These are phyloP conservation scores for Hypoxylon fuscum DNA, from an alignment of 495 filamentous ascomycete genomes.

Conservation along the genomic window DNA sequence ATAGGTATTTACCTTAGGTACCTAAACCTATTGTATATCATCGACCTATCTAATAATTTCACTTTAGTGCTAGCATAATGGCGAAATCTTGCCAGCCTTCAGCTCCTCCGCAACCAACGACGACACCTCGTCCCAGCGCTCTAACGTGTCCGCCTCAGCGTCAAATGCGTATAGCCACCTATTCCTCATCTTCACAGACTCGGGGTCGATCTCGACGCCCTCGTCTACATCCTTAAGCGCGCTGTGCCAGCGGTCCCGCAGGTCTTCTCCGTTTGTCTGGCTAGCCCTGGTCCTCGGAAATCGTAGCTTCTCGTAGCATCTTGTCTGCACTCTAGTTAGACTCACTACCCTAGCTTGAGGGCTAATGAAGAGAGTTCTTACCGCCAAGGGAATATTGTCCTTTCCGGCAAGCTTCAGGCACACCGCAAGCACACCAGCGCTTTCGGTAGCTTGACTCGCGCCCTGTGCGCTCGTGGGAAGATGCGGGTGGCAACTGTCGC, in stretches of 20 bases:
- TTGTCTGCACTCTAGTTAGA: constrained; percentile 42
- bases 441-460: constrained; percentile 60
- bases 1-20: too few relatives aligned
- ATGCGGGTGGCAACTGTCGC: constrained; percentile 60
- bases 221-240: constrained; percentile 58
- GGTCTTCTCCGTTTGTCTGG: constrained; percentile 61
- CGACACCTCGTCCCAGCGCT: constrained; percentile 54
- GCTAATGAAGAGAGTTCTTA: constrained; percentile 23
- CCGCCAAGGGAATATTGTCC: constrained; percentile 55
- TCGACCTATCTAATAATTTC: too few relatives aligned
- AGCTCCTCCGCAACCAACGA: constrained; percentile 52
- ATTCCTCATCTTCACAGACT: constrained; percentile 62
- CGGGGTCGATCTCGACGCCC: constrained; percentile 60
- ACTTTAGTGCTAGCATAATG: constrained; percentile 44
- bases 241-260: constrained; percentile 63
- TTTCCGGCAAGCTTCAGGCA: constrained; percentile 55
- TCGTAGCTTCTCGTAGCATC: constrained; percentile 62
- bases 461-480: constrained; percentile 60
- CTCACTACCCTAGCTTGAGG: background rate
- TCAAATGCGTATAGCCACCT: constrained; percentile 61
- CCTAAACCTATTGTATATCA: too few relatives aligned
- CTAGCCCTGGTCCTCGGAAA: constrained; percentile 56
- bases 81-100: constrained; percentile 49
- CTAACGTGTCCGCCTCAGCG: constrained; percentile 57
- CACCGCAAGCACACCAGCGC: constrained; percentile 56